Evolutionary conservation across 257 asterid genomes (phyloP), one percentile per base, ranked within the genome.

Genomic region (Solanum paucissectum): DNA sequence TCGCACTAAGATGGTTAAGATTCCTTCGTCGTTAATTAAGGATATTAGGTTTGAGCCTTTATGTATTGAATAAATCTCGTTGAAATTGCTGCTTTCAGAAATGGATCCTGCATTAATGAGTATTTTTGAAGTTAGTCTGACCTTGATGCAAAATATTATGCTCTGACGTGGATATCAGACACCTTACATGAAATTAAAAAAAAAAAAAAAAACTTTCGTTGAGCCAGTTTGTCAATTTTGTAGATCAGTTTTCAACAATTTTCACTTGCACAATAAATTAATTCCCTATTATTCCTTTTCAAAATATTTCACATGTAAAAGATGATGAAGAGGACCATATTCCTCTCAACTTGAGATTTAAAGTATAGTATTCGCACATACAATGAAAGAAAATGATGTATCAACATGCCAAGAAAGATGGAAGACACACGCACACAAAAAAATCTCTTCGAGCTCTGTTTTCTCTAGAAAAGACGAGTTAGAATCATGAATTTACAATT

Each of bases 81-180:
- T 9, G 33, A 11, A n/a, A n/a, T 6, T 64, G 7, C 29, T 64
- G 6, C 2, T 23, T 23, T 3, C 11, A 23, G 0, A 23, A 62
- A 62, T 25, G 4, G 5, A 10, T 5, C 7, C 1, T 64, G 16
- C 14, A 11, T 44, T 44, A 44, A 64, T n/a, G 16, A 3, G 0
- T 5, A 5, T n/a, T 2, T n/a, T 2, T 10, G 1, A 60, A 23
- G 5, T 60, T 23, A 64, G 33, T n/a, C 33, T 0, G 3, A n/a
- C 0, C 2, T 6, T n/a, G 6, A 64, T n/a, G 7, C 1, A 10
- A 10, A n/a, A 64, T 18, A 18, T 55, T 7, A 55, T 55, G 10
- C 11, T 16, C 1, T 18, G n/a, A 55, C 1, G 2, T 16, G 0
- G 0, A 55, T 55, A 55, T 18, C 1, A 55, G 10, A 55, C 0